Conservation (phyloP, 2,329 filamentous ascomycete genomes). For the Talaromyces funiculosus region DNA sequence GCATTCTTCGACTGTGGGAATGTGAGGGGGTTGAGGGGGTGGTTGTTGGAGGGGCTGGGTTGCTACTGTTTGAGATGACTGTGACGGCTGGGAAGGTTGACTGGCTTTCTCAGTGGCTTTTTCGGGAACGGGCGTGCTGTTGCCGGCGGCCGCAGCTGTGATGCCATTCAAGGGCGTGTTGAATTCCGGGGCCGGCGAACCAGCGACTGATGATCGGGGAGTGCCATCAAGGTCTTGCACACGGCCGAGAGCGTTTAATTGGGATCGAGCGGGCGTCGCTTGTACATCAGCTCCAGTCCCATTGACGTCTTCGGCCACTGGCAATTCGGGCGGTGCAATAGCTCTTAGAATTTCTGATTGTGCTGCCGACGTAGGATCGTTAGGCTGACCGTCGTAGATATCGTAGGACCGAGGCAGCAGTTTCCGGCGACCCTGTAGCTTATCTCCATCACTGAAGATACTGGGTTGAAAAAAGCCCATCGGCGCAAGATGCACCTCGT, state of each 20-base stretch:
- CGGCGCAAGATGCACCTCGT: slow-evolving; percentile 88
- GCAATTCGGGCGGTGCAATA: slow-evolving; percentile 39
- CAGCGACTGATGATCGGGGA: slow-evolving; percentile 77
- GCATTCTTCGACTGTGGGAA: slow-evolving; percentile 53
- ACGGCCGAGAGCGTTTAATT: slow-evolving; percentile 63
- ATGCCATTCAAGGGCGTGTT: slow-evolving; percentile 54
- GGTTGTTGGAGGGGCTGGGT: slow-evolving; percentile 18
- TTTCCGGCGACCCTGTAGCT: slow-evolving; percentile 72
- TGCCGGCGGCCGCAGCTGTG: background rate
- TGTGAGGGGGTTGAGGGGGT: slow-evolving; percentile 28
- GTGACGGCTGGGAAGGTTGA: background rate
- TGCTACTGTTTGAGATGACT: background rate
- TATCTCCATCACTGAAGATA: slow-evolving; percentile 70
- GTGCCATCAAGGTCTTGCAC: slow-evolving; percentile 66
- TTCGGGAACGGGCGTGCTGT: slow-evolving; percentile 35
- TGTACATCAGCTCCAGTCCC: slow-evolving; percentile 24
- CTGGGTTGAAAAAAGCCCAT: slow-evolving; percentile 90
- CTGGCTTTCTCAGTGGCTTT: slow-evolving; percentile 19
- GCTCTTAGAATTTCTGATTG: slow-evolving; percentile 62
- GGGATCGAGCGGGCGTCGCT: slow-evolving; percentile 43
- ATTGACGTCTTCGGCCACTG: slow-evolving; percentile 33
- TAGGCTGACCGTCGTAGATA: slow-evolving; percentile 85
- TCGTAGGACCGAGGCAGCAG: slow-evolving; percentile 85
- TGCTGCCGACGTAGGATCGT: slow-evolving; percentile 81
- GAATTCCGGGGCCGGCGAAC: slow-evolving; percentile 82